Percentiles rank a stretch among this genome's conserved stretches.
Conservation (phyloP, 352 stramenopile genomes). For the Phytophthora pistaciae region DNA sequence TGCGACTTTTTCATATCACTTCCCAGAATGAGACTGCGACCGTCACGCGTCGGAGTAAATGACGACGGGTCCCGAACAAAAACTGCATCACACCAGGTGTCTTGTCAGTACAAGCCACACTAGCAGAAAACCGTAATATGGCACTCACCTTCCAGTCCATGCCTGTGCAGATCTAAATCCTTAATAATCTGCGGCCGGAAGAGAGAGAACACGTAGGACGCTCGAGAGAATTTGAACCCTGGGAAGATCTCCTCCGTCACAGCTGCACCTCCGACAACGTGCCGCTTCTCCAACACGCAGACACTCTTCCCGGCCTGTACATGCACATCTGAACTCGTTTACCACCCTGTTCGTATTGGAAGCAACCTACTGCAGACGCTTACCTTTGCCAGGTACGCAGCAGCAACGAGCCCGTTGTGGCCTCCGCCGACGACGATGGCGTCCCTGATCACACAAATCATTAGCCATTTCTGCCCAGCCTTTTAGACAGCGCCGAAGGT, state of each 20-base stretch:
- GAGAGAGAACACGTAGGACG: conserved; percentile 92
- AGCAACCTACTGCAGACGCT: background rate
- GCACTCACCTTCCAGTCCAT: conserved; percentile 75
- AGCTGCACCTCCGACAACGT: conserved; percentile 88
- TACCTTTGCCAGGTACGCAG: conserved; percentile 90
- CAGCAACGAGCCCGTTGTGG: conserved; percentile 91
- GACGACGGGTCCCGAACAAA: conserved; percentile 87
- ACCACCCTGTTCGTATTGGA: background rate
- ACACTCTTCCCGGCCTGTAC: conserved; percentile 82
- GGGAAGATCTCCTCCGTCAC: conserved; percentile 93
- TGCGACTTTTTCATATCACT: conserved; percentile 82
- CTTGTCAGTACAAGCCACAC: background rate
- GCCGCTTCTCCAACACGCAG: conserved; percentile 89
- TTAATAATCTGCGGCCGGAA: conserved; percentile 92
- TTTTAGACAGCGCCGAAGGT: background rate
- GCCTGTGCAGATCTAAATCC: conserved; percentile 82
- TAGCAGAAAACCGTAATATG: background rate
- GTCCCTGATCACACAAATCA: conserved; percentile 56
- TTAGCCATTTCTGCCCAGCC: background rate
- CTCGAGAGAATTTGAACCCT: conserved; percentile 92
- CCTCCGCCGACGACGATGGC: conserved; percentile 90
- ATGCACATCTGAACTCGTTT: background rate
- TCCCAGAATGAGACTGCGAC: conserved; percentile 82
- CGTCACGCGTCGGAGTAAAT: conserved; percentile 87
- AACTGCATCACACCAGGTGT: conserved; percentile 39